Evolutionary conservation across 441 rosid genomes (phyloP).

Genomic region (Breynia disticha): DNA sequence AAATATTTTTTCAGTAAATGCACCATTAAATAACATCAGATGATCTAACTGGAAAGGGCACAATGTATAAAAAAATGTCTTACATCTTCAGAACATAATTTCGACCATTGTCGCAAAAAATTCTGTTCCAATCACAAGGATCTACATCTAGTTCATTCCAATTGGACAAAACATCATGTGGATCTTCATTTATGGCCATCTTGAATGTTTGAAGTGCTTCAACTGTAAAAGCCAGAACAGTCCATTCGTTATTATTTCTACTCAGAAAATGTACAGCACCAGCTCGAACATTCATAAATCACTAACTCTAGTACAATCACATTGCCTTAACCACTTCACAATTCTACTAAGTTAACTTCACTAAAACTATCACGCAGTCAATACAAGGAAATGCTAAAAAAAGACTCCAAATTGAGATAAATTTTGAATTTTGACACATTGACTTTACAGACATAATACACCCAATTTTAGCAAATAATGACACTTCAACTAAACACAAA

Average conservation of each 20-base stretch:
- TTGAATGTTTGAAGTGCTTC: conserved; percentile 63
- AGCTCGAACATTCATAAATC: neutral
- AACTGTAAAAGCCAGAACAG: conserved; percentile 31
- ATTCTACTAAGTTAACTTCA: too few relatives aligned
- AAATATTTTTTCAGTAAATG: conserved; percentile 3
- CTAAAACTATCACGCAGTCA: neutral
- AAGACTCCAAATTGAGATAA: neutral
- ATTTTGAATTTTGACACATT: neutral
- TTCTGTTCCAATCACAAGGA: conserved; percentile 83
- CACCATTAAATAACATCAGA: conserved; percentile 4
- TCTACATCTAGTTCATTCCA: conserved; percentile 72
- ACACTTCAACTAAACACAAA: conserved; percentile 1
- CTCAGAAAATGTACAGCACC: neutral
- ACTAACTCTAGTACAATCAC: neutral
- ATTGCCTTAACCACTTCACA: too few relatives aligned
- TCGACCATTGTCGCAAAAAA: conserved; percentile 43
- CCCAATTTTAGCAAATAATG: neutral
- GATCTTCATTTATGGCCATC: conserved; percentile 86
- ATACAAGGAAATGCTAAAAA: neutral
- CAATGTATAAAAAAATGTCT: conserved; percentile 12
- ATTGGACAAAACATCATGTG: conserved; percentile 53
- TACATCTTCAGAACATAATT: conserved; percentile 81
- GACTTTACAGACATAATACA: neutral
- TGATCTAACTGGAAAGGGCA: conserved; percentile 4
- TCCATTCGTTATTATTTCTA: conserved; percentile 8